Conservation (phyloP, 2,329 filamentous ascomycete genomes). For the Plenodomus biglobosus region DNA sequence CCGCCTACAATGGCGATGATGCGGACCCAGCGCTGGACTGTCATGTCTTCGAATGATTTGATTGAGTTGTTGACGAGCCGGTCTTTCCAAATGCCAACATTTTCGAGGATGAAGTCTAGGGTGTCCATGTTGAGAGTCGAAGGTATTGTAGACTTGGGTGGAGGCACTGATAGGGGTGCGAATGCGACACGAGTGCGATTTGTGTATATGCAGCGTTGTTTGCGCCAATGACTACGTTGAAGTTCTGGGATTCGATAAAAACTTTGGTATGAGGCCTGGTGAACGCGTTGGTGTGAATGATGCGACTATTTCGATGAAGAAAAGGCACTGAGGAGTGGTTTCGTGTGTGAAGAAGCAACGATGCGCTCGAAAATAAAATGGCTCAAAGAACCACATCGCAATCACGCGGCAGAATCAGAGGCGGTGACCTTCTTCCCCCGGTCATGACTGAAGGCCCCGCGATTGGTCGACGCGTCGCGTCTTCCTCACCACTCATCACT, state of each 20-base stretch:
- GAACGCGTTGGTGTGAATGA: background rate
- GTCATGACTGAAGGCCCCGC: constrained; percentile 19
- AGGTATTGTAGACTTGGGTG: background rate
- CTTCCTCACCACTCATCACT: constrained; percentile 4
- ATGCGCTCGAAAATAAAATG: constrained; percentile 1
- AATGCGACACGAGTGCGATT: background rate
- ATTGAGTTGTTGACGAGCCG: constrained; percentile 47
- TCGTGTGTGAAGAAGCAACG: background rate
- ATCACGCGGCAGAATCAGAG: constrained; percentile 9
- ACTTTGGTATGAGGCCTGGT: background rate
- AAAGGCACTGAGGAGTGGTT: no score
- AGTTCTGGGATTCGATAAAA: no score
- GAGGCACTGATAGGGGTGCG: background rate
- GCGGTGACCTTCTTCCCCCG: constrained; percentile 11
- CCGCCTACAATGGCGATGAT: constrained; percentile 70
- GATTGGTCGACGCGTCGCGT: constrained; percentile 26
- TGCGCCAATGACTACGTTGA: background rate
- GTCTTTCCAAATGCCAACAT: constrained; percentile 36
- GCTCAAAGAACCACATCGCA: constrained; percentile 1
- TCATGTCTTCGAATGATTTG: constrained; percentile 49
- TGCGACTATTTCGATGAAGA: no score
- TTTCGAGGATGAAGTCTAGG: constrained; percentile 22
- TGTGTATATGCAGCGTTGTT: background rate
- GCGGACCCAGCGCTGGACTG: constrained; percentile 59
- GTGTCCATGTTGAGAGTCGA: constrained; percentile 10